A percentile compares a stretch with the other conserved stretches of the same genome.
Evolutionary conservation across 2,329 filamentous ascomycete genomes (phyloP).

Genomic region (Aspergillus ustus): DNA sequence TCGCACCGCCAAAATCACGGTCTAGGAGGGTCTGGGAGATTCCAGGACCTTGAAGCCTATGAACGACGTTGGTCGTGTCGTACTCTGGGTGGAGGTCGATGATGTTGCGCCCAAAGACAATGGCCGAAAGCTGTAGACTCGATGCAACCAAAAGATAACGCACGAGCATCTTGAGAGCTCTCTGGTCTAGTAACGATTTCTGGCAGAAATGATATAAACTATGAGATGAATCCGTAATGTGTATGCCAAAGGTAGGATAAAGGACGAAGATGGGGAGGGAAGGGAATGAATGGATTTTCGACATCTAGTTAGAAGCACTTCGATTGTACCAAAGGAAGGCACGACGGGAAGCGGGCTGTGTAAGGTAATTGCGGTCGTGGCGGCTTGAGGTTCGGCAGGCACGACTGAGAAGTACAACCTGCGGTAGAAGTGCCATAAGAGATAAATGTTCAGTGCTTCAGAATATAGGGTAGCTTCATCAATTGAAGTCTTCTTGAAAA

Average conservation of each 20-base stretch:
- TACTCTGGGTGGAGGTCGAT: constrained; percentile 15
- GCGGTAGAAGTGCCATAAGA: background rate
- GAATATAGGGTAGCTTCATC: background rate
- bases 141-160: constrained; percentile 20
- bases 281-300: background rate
- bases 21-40: constrained; percentile 13
- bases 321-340: background rate
- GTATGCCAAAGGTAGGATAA: constrained; percentile 2
- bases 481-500: background rate
- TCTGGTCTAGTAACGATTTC: constrained; percentile 12
- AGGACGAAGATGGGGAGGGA: constrained; percentile 14
- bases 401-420: background rate
- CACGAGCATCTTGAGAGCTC: constrained; percentile 29
- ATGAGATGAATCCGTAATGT: constrained; percentile 26
- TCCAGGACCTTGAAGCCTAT: constrained; percentile 1
- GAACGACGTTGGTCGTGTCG: constrained; percentile 8
- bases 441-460: background rate
- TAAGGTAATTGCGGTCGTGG: background rate
- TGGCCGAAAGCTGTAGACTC: constrained; percentile 19
- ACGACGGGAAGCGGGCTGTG: background rate
- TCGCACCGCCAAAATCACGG: constrained; percentile 27
- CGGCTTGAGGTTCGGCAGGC: background rate
- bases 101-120: constrained; percentile 21
- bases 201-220: constrained; percentile 27
- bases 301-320: background rate